Percentiles rank a stretch among this genome's conserved stretches.
phyloP scores from a whole-genome alignment of 2,329 filamentous ascomycete genomes.

The Aspergillus pseudoterreus region DNA sequence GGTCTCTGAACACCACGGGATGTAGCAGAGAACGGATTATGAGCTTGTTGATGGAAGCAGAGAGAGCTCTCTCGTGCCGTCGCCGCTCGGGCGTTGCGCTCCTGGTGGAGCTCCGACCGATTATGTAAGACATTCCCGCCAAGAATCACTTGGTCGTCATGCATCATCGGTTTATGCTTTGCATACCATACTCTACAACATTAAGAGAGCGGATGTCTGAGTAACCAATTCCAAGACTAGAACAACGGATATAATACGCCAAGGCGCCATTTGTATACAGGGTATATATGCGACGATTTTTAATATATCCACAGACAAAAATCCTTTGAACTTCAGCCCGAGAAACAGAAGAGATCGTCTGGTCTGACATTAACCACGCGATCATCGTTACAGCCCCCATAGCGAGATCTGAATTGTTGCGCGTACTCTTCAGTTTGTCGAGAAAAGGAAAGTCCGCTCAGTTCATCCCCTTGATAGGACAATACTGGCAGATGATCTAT shows the following conservation, averaged over 20 bases:
- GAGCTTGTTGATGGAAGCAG: slow-evolving; percentile 25
- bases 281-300: not conserved
- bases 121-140: slow-evolving; percentile 21
- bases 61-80: slow-evolving; percentile 21
- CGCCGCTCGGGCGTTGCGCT: slow-evolving; percentile 22
- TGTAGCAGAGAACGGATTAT: slow-evolving; percentile 16
- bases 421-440: slow-evolving; percentile 52
- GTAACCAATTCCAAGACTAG: too few species aligned
- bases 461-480: slow-evolving; percentile 57
- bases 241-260: too few species aligned
- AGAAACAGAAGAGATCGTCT: slow-evolving; percentile 64
- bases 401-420: slow-evolving; percentile 55
- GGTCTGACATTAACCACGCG: slow-evolving; percentile 36
- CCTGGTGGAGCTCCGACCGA: slow-evolving; percentile 22
- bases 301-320: not conserved
- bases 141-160: slow-evolving; percentile 6
- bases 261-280: not conserved
- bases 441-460: slow-evolving; percentile 35
- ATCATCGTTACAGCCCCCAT: slow-evolving; percentile 62
- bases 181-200: not conserved
- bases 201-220: too few species aligned
- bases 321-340: slow-evolving; percentile 21
- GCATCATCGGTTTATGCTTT: not conserved
- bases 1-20: slow-evolving; percentile 15
- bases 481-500: slow-evolving; percentile 56